Evolutionary conservation across 495 filamentous ascomycete genomes (phyloP), one percentile per base, ranked within the genome.

Genomic region (Neurospora sp.): DNA sequence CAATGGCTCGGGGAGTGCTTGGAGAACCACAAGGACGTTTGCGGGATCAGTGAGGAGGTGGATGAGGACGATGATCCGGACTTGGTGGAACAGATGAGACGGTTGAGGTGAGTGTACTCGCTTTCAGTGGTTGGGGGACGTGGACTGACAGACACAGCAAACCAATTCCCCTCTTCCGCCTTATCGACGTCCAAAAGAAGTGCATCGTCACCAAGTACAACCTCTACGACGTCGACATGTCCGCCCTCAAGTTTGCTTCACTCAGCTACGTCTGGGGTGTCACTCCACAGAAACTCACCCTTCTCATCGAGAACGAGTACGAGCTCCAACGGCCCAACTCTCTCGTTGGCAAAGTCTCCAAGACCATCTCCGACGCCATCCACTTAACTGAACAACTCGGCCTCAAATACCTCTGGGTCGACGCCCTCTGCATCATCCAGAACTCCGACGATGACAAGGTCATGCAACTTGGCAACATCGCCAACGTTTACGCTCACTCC

Each of bases 341-440:
- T 20, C 39, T 73, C 27, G 54, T 66, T 16, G 54, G 54, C 3
- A 66, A 35, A 66, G 42, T 79, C 10, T 72, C 79, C 35, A 71
- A 70, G 38, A 75, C 77, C 18, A 70, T 78, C n/a, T 37, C 39
- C 23, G 79, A 81, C 72, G 77, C 80, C 20, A 73, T 79, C 35
- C 42, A 31, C 5, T 69, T 72, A 0, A 76, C 77, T 5, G 35
- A 71, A n/a, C 40, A 73, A 5, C 74, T 81, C 3, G 74, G 76
- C 10, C 71, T 78, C 7, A 66, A 66, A 6, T 78, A 80, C 44
- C 66, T 81, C 1, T 81, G 79, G 79, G 73, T 79, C 69, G 79
- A 81, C 71, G 74, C 79, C 8, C 75, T 78, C 14, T 81, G 79
- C 71, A 81, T 78, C 42, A 73, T 80, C 69, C 79, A 80, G 40